These are phyloP conservation scores for Alternaria sp. DNA, from an alignment of 2,329 filamentous ascomycete genomes.

Conservation along the genomic window DNA sequence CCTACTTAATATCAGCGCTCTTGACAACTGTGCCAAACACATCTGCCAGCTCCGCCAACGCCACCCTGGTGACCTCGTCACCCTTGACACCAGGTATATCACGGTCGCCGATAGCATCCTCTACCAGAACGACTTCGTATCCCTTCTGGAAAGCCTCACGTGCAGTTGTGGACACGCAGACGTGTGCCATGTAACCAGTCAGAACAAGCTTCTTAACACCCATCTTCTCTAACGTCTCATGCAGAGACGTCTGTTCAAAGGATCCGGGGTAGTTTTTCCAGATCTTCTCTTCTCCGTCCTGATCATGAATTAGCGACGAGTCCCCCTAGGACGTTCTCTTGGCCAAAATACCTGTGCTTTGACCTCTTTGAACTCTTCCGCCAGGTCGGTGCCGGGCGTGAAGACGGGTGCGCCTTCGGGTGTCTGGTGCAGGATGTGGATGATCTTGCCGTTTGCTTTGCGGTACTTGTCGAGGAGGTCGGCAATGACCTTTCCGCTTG, in stretches of 20 bases:
- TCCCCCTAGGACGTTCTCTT: not conserved
- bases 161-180: slow-evolving; percentile 68
- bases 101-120: slow-evolving; percentile 69
- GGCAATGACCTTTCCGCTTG: slow-evolving; percentile 63
- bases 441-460: slow-evolving; percentile 59
- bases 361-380: slow-evolving; percentile 66
- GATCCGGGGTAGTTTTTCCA: slow-evolving; percentile 64
- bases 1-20: slow-evolving; percentile 54
- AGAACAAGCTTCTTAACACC: slow-evolving; percentile 67
- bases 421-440: slow-evolving; percentile 67
- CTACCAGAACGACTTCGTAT: slow-evolving; percentile 67
- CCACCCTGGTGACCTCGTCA: slow-evolving; percentile 57
- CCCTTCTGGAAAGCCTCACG: slow-evolving; percentile 66
- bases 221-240: slow-evolving; percentile 59
- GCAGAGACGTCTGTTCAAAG: slow-evolving; percentile 66
- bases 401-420: slow-evolving; percentile 70
- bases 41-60: slow-evolving; percentile 66
- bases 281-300: slow-evolving; percentile 61
- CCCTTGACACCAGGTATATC: slow-evolving; percentile 68
- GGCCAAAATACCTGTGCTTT: slow-evolving; percentile 48
- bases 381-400: slow-evolving; percentile 66
- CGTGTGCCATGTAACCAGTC: slow-evolving; percentile 69
- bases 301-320: not conserved
- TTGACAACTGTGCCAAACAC: slow-evolving; percentile 67
- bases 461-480: slow-evolving; percentile 66